Base-by-base conservation (phyloP, 148 eudicot species). In the Nyssa sinensis region DNA sequence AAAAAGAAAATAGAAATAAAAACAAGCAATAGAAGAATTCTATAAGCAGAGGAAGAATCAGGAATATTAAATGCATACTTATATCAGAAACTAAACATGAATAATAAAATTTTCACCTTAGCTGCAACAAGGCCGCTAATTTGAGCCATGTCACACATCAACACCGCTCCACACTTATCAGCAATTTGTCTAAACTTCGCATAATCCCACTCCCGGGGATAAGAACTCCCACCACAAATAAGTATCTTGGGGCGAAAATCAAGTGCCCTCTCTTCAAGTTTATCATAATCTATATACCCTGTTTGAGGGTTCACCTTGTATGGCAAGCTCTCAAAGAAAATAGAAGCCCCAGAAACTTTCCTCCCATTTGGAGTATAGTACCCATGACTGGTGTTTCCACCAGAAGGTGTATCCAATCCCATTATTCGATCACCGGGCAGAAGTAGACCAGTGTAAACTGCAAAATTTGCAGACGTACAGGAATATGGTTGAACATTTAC, bases 121-220 rank as follows among this genome's bases (percentile, higher is more conserved):
- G 99, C 99, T 12, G 94, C 97, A 85, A 96, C 76, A 57, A 96
- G 93, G 21, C 99, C 99, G 65, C 99, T 96, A 35, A 89, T 93
- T 32, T 96, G 99, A 72, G 99, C 99, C 99, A 96, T 96, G 72
- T 96, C 99, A 73, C 96, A 93, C 93, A 94, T 75, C 82, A 94
- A 84, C 29, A 88, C 78, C 0, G 98, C 93, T 47, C 98, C 92
- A 82, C 88, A 86, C 79, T 81, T 92, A 66, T 94, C 97, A 19
- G 98, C 93, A 75, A 90, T 86, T 65, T 87, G 92, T 68, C 96
- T 88, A 77, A 94, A 79, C 77, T 90, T 84, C 1, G 79, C 86
- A 80, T 94, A 92, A 66, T 94, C 93, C 96, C 96, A 94, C 57
- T 94, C 98, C 47, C 97, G 77, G 11, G 98, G 98, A 85, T 94